Percentiles rank a stretch among this genome's conserved stretches.
phyloP scores from a whole-genome alignment of 2,329 filamentous ascomycete genomes.

The Pseudocercospora pini-densiflorae region DNA sequence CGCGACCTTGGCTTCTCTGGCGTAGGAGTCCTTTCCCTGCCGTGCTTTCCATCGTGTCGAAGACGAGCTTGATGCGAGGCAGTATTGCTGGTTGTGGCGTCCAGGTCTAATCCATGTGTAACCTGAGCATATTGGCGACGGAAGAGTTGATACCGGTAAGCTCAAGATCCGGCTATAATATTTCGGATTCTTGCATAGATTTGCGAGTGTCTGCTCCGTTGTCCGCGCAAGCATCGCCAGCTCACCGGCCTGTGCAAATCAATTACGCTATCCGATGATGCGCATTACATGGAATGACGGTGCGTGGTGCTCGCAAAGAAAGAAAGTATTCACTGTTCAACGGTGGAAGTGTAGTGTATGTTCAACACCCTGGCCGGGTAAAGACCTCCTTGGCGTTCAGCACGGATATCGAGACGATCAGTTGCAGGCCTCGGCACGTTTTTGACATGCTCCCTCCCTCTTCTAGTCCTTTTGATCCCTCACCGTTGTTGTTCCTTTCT shows the following conservation, averaged over 20 bases:
- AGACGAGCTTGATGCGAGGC: constrained; percentile 52
- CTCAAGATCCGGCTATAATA: constrained; percentile 4
- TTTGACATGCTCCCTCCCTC: constrained; percentile 4
- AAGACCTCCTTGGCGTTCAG: background rate
- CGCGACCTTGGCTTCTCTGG: constrained; percentile 75
- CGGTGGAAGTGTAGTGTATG: background rate
- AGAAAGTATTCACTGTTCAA: background rate
- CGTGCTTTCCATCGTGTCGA: constrained; percentile 82
- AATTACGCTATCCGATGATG: background rate
- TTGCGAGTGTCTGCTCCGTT: constrained; percentile 17
- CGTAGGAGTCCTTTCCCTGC: constrained; percentile 73
- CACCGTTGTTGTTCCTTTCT: background rate
- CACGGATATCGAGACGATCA: background rate
- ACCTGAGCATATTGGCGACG: background rate
- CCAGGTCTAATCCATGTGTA: background rate
- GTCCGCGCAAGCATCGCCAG: constrained; percentile 25
- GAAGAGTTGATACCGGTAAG: background rate
- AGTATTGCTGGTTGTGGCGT: background rate
- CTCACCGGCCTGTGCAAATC: background rate
- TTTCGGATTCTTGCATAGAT: constrained; percentile 10
- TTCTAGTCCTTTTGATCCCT: background rate
- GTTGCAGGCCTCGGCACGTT: background rate
- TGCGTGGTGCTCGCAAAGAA: background rate
- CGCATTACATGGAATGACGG: background rate
- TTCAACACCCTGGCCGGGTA: background rate